Evolutionary conservation across 1,284 basidiomycete genomes (phyloP).

Genomic region (Cystobasidium slooffiae): DNA sequence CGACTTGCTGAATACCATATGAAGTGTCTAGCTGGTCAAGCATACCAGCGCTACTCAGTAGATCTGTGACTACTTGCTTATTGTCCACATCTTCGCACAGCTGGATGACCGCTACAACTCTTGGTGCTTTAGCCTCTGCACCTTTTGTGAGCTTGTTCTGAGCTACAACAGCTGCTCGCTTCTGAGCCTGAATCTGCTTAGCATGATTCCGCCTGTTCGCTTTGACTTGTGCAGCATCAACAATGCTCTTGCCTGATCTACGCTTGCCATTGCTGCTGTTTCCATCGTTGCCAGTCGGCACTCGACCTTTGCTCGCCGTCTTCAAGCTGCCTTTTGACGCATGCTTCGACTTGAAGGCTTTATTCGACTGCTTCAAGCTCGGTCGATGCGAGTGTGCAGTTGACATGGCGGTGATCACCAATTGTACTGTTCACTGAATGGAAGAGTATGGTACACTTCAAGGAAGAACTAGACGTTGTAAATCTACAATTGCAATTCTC

Average conservation of each 20-base stretch:
- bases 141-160: conserved; percentile 58
- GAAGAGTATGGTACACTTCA: not conserved
- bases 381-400: conserved; percentile 64
- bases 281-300: conserved; percentile 10
- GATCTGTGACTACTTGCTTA: conserved; percentile 62
- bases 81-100: conserved; percentile 71
- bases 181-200: conserved; percentile 74
- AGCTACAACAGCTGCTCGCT: conserved; percentile 68
- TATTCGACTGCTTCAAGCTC: conserved; percentile 90
- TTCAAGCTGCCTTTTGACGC: conserved; percentile 69
- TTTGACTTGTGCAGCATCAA: conserved; percentile 64
- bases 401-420: not conserved
- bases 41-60: conserved; percentile 71
- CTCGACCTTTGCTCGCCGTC: conserved; percentile 49
- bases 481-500: not conserved
- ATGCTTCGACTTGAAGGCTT: conserved; percentile 80
- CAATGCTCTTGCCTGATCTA: conserved; percentile 45
- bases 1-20: conserved; percentile 27
- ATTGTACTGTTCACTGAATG: not conserved
- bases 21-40: conserved; percentile 57
- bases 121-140: conserved; percentile 59
- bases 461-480: not conserved
- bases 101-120: conserved; percentile 65
- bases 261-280: conserved; percentile 43
- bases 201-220: conserved; percentile 75